These are phyloP conservation scores for Knoxia roxburghii DNA, from an alignment of 257 asterid species.

Conservation along the genomic window DNA sequence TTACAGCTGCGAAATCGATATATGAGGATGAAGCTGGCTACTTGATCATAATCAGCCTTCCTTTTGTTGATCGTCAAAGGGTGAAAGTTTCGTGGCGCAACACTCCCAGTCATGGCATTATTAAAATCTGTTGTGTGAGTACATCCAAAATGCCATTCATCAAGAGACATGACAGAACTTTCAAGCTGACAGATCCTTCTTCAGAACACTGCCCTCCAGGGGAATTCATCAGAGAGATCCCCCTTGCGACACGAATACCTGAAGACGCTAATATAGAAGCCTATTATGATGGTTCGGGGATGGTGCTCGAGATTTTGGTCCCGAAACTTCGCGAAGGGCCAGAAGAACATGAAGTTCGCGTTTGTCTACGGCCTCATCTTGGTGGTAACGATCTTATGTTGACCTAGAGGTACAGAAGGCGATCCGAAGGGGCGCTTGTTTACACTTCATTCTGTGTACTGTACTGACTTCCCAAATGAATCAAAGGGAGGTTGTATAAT, in stretches of 20 bases:
- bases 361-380: conserved; percentile 79
- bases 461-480: background rate
- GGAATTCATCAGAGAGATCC: conserved; percentile 81
- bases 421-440: conserved; percentile 13
- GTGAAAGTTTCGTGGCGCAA: conserved; percentile 94
- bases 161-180: conserved; percentile 77
- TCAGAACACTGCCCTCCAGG: conserved; percentile 94
- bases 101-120: conserved; percentile 64
- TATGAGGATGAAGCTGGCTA: conserved; percentile 81
- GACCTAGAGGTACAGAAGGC: conserved; percentile 31
- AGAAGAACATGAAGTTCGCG: conserved; percentile 90
- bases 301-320: conserved; percentile 77
- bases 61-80: conserved; percentile 79
- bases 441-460: conserved; percentile 20
- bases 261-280: conserved; percentile 91
- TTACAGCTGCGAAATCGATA: conserved; percentile 72
- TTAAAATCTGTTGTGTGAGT: conserved; percentile 72
- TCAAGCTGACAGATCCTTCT: conserved; percentile 59
- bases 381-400: conserved; percentile 64
- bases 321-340: conserved; percentile 73
- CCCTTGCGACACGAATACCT: conserved; percentile 79
- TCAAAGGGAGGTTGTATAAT: background rate
- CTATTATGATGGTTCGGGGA: conserved; percentile 71
- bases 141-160: conserved; percentile 59
- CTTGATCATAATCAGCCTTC: conserved; percentile 64